These are phyloP conservation scores for Bryoglossum gracile DNA, from an alignment of 495 filamentous ascomycete genomes.

Conservation along the genomic window DNA sequence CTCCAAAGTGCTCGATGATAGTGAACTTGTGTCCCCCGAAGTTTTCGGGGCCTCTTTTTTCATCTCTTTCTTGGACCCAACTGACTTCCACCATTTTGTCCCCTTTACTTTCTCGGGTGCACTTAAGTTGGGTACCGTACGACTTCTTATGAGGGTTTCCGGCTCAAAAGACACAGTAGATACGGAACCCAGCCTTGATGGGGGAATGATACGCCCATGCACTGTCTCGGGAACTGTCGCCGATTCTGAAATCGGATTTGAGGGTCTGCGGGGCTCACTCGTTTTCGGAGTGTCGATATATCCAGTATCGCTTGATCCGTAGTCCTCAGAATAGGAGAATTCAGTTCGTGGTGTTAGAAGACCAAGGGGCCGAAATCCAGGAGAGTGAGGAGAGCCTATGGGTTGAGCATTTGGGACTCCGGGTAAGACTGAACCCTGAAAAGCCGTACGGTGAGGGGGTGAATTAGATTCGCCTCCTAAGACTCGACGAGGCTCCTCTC, in stretches of 20 bases:
- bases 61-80: slow-evolving; percentile 22
- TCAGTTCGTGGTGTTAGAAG: slow-evolving; percentile 7
- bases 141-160: slow-evolving; percentile 2
- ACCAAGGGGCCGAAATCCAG: slow-evolving; percentile 11
- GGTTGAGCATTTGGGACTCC: not conserved
- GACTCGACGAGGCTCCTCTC: too few relatives aligned
- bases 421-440: not conserved
- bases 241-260: not conserved
- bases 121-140: slow-evolving; percentile 15
- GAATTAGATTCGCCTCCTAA: too few relatives aligned
- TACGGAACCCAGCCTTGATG: slow-evolving; percentile 1
- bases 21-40: slow-evolving; percentile 27
- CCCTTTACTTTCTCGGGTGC: slow-evolving; percentile 25
- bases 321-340: not conserved
- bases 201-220: too few relatives aligned
- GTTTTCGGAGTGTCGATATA: not conserved
- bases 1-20: slow-evolving; percentile 27
- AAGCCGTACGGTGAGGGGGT: not conserved
- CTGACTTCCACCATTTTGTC: slow-evolving; percentile 28
- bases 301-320: slow-evolving; percentile 4
- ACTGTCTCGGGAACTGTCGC: too few relatives aligned
- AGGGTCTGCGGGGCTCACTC: not conserved
- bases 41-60: slow-evolving; percentile 21
- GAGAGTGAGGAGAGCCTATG: slow-evolving; percentile 7
- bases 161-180: slow-evolving; percentile 14